Evolutionary conservation across 768 basidiomycete genomes (phyloP).

Genomic region (Termitomyces heimii): DNA sequence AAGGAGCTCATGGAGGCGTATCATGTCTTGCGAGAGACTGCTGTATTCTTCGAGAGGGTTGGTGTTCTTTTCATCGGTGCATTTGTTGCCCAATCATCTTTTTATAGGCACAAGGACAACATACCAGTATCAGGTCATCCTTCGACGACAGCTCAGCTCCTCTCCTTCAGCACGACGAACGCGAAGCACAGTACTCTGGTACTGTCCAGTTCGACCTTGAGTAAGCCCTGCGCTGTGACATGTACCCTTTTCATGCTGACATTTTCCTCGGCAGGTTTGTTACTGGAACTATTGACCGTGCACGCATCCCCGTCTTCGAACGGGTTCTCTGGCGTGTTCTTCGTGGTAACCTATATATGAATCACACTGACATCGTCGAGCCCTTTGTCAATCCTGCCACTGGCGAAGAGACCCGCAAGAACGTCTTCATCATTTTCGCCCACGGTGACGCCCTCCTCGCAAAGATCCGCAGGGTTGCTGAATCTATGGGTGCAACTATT

Average conservation of each 20-base stretch:
- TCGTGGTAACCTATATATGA: conserved; percentile 98
- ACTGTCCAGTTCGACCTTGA: conserved; percentile 82
- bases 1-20: conserved; percentile 88
- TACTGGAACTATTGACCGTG: conserved; percentile 92
- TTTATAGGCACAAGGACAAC: conserved; percentile 68
- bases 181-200: conserved; percentile 54
- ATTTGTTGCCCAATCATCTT: conserved; percentile 5
- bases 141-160: conserved; percentile 91
- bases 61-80: conserved; percentile 12
- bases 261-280: conserved; percentile 63
- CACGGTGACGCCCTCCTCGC: conserved; percentile 88
- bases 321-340: conserved; percentile 97
- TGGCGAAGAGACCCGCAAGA: conserved; percentile 84
- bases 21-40: conserved; percentile 93
- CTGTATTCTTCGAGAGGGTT: conserved; percentile 90
- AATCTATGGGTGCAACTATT: conserved; percentile 97
- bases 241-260: background rate
- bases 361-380: conserved; percentile 91
- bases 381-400: conserved; percentile 87
- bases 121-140: conserved; percentile 76
- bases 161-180: conserved; percentile 87
- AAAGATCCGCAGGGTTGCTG: conserved; percentile 97
- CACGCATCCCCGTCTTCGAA: conserved; percentile 89
- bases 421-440: conserved; percentile 99
- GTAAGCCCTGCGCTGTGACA: conserved; percentile 33